These are phyloP conservation scores for Tolypocladium tropicale DNA, from an alignment of 2,329 filamentous ascomycete genomes.

Conservation along the genomic window DNA sequence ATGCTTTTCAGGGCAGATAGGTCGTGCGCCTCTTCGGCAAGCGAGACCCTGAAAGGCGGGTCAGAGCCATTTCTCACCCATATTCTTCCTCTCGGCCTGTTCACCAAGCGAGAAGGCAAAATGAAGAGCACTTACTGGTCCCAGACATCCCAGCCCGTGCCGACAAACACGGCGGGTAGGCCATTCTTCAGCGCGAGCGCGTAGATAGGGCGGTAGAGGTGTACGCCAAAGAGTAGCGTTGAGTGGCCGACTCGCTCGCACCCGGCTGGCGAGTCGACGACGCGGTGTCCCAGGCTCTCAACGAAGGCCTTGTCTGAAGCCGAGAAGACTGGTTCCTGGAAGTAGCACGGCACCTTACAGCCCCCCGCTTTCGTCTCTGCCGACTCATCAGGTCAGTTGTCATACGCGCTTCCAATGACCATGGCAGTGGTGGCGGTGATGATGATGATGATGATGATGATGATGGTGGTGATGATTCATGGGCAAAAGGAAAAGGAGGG, in stretches of 20 bases:
- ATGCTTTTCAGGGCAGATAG: constrained; percentile 6
- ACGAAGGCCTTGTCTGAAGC: constrained; percentile 40
- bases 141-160: constrained; percentile 42
- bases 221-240: constrained; percentile 52
- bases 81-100: too few species aligned
- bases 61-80: too few species aligned
- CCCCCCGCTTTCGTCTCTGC: constrained; percentile 9
- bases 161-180: constrained; percentile 46
- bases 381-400: not conserved
- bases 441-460: too few species aligned
- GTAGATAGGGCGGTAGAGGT: constrained; percentile 47
- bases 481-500: not conserved
- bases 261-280: constrained; percentile 40
- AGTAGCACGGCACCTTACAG: constrained; percentile 30
- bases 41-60: not conserved
- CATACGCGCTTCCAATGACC: too few species aligned
- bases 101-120: not conserved
- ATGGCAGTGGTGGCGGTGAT: too few species aligned
- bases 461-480: too few species aligned
- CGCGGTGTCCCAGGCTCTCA: constrained; percentile 39
- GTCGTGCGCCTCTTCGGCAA: not conserved
- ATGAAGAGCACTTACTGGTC: constrained; percentile 29
- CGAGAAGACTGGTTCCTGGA: constrained; percentile 46
- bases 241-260: constrained; percentile 36
- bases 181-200: constrained; percentile 33